Conservation (phyloP, 106 monocot genomes). For the Dendrobium catenatum region DNA sequence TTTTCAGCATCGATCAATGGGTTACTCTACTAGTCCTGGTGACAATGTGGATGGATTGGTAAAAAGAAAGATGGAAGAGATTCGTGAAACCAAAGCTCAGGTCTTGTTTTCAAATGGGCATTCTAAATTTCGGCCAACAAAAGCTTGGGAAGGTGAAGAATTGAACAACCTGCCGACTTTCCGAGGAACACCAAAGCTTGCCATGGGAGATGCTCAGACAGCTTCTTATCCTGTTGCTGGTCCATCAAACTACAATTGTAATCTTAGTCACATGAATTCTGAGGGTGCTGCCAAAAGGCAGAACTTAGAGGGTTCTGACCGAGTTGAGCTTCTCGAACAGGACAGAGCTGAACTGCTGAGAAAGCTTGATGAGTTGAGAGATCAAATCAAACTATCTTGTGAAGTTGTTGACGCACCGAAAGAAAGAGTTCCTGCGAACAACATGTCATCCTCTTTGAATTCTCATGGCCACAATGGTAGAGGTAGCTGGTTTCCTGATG, state of each 20-base stretch:
- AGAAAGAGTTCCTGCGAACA: slow-evolving; percentile 16
- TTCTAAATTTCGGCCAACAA: slow-evolving; percentile 8
- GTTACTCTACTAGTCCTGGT: neutral
- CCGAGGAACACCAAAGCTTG: neutral
- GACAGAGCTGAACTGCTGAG: slow-evolving; percentile 66
- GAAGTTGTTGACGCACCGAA: slow-evolving; percentile 42
- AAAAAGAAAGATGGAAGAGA: slow-evolving; percentile 15
- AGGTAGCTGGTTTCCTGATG: slow-evolving; percentile 27
- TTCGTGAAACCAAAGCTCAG: slow-evolving; percentile 16
- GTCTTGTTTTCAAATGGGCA: neutral
- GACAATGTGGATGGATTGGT: slow-evolving; percentile 13
- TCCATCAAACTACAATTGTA: slow-evolving; percentile 32
- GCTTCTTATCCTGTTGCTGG: slow-evolving; percentile 40
- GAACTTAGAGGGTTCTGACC: slow-evolving; percentile 14
- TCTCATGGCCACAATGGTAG: slow-evolving; percentile 18
- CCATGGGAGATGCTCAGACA: slow-evolving; percentile 12
- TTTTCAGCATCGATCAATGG: slow-evolving; percentile 18
- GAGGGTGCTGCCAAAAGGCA: slow-evolving; percentile 2
- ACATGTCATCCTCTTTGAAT: slow-evolving; percentile 7
- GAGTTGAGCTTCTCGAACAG: slow-evolving; percentile 43
- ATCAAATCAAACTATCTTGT: slow-evolving; percentile 66
- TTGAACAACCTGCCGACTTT: slow-evolving; percentile 5
- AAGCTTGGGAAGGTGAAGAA: slow-evolving; percentile 15
- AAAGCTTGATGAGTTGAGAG: slow-evolving; percentile 86
- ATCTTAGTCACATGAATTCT: slow-evolving; percentile 15